Evolutionary conservation across 441 rosid species (phyloP).

Genomic region (Corymbia citriodora): DNA sequence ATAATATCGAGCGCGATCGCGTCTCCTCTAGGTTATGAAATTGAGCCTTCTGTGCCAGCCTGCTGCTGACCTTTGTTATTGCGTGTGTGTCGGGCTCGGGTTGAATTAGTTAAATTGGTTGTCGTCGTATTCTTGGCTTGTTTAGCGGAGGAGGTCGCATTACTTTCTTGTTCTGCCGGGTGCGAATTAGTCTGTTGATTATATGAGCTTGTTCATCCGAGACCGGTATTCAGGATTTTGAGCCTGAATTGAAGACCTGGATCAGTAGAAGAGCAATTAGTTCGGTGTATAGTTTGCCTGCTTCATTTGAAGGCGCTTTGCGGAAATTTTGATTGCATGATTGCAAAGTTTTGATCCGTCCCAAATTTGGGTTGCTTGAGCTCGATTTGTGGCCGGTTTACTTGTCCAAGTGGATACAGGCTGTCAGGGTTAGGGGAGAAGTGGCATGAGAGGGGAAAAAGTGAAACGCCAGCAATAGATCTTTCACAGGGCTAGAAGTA

Average conservation of each 20-base stretch:
- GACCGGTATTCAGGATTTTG: not conserved
- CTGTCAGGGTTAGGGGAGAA: not conserved
- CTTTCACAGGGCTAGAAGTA: constrained; percentile 5
- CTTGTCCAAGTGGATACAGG: not conserved
- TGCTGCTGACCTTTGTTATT: not conserved
- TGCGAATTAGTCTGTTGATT: not conserved
- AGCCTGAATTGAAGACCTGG: not conserved
- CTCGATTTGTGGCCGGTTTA: not conserved
- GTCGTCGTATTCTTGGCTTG: not conserved
- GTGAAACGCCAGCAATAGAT: constrained; percentile 6
- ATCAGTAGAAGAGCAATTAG: not conserved
- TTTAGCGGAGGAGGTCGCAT: not conserved
- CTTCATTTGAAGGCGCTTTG: not conserved
- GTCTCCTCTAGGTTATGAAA: not conserved
- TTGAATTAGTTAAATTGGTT: not conserved
- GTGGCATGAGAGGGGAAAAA: constrained; percentile 21
- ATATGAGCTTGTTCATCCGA: not conserved
- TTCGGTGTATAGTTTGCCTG: not conserved
- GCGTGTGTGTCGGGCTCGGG: not conserved
- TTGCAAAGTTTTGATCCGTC: not conserved
- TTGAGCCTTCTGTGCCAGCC: not conserved
- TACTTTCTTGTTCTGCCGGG: not conserved
- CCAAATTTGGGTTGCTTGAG: not conserved
- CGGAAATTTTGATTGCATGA: not conserved
- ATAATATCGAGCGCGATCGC: not conserved